phyloP scores from a whole-genome alignment of 768 basidiomycete species.

The Rubroboletus pulcherrimus region DNA sequence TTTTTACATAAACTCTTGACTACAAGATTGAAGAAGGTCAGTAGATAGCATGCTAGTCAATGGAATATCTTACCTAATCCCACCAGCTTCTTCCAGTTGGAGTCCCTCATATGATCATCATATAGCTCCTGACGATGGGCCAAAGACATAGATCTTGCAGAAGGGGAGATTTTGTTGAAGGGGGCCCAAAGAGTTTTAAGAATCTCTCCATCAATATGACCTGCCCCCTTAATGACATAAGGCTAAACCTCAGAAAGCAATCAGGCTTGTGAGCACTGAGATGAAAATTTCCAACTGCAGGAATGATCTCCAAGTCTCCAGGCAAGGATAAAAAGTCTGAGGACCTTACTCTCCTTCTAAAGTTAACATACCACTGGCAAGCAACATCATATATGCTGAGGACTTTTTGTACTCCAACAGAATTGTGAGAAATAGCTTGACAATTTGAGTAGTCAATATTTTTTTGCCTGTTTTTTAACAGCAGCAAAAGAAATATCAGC shows the following conservation, averaged over 20 bases:
- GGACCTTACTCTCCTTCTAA: no score
- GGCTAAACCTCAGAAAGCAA: no score
- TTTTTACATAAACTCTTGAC: no score
- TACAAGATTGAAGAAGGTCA: no score
- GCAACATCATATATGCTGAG: slow-evolving; percentile 30
- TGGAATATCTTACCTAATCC: no score
- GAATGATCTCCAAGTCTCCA: slow-evolving; percentile 1
- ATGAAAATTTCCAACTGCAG: slow-evolving; percentile 29
- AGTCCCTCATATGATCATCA: slow-evolving; percentile 2
- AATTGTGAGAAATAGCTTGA: slow-evolving; percentile 14
- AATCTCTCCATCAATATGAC: slow-evolving; percentile 32
- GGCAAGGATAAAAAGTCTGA: not conserved
- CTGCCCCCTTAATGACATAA: slow-evolving; percentile 21
- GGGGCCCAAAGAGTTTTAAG: slow-evolving; percentile 33
- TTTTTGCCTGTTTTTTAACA: no score
- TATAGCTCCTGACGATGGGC: slow-evolving; percentile 25
- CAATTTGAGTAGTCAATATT: slow-evolving; percentile 29
- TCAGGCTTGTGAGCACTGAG: slow-evolving; percentile 28
- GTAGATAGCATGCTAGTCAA: no score
- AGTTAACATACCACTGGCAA: slow-evolving; percentile 32
- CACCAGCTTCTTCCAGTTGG: slow-evolving; percentile 1
- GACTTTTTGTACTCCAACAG: not conserved
- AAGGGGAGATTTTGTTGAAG: slow-evolving; percentile 26
- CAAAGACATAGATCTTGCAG: slow-evolving; percentile 18
- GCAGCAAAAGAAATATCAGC: no score